Conservation (phyloP, 1,284 basidiomycete genomes). For the Malassezia caprae region DNA sequence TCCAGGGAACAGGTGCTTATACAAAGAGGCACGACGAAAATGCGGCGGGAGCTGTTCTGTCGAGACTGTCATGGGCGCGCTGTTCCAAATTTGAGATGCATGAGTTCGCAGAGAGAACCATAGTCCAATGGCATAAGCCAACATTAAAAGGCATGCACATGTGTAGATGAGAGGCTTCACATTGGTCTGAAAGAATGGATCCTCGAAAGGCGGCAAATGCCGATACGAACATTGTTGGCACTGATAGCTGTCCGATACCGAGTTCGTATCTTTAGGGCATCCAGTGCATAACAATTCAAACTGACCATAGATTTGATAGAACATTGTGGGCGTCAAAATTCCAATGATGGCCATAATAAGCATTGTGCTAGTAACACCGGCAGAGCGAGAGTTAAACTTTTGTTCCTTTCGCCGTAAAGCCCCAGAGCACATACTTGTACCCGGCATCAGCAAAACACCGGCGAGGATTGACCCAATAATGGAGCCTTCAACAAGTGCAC, state of each 20-base stretch:
- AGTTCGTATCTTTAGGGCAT: constrained; percentile 56
- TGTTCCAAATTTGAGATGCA: constrained; percentile 98
- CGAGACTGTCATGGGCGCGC: constrained; percentile 44
- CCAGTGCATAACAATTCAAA: constrained; percentile 88
- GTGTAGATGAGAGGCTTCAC: constrained; percentile 90
- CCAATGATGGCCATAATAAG: constrained; percentile 99
- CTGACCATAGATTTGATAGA: constrained; percentile 98
- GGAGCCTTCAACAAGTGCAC: constrained; percentile 87
- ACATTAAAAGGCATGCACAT: constrained; percentile 75
- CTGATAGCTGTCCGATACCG: constrained; percentile 55
- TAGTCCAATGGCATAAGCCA: constrained; percentile 89
- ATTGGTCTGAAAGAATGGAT: constrained; percentile 91
- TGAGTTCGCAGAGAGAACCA: constrained; percentile 99
- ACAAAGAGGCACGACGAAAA: constrained; percentile 60
- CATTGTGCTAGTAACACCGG: constrained; percentile 98
- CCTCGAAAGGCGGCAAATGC: constrained; percentile 79
- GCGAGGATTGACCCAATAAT: constrained; percentile 88
- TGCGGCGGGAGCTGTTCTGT: constrained; percentile 23
- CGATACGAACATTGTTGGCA: constrained; percentile 90
- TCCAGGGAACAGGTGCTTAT: constrained; percentile 57
- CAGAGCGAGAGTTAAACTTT: constrained; percentile 93
- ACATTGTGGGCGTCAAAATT: constrained; percentile 84
- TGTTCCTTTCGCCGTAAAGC: constrained; percentile 87
- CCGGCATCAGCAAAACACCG: constrained; percentile 93
- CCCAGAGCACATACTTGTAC: constrained; percentile 89